phyloP scores from a whole-genome alignment of 306 rosid genomes.

The Castanea mollissima region DNA sequence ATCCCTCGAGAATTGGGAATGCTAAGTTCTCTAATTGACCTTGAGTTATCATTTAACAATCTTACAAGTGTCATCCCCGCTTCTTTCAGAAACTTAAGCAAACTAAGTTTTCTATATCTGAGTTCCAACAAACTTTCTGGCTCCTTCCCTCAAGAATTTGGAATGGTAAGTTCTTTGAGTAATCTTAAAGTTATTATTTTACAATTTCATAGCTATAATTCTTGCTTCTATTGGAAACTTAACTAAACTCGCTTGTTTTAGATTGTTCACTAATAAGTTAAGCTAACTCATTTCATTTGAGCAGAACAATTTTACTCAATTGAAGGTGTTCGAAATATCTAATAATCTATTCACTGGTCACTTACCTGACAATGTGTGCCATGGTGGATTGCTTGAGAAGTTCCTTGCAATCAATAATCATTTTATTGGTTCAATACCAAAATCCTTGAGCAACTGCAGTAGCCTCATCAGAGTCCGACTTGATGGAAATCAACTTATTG shows the following conservation, averaged over 20 bases:
- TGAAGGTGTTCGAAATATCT: rapidly evolving
- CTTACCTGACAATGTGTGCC: rapidly evolving
- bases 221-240: rapidly evolving
- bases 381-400: rapidly evolving
- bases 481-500: no score
- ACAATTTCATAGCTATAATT: rapidly evolving
- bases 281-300: rapidly evolving
- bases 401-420: rapidly evolving
- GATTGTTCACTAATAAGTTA: no score
- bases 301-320: no score
- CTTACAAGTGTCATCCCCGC: rapidly evolving
- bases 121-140: no score
- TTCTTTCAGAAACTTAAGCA: no score
- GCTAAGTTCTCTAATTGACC: no score
- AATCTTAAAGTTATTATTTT: rapidly evolving
- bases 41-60: rapidly evolving
- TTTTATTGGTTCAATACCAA: no score
- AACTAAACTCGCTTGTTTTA: rapidly evolving
- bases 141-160: no score
- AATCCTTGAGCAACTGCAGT: no score
- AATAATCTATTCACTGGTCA: rapidly evolving
- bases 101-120: rapidly evolving
- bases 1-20: no score
- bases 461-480: no score
- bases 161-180: no score